Evolutionary conservation across 2,329 filamentous ascomycete genomes (phyloP), one percentile per base, ranked within the genome.

Genomic region (Alternaria tenuissima): DNA sequence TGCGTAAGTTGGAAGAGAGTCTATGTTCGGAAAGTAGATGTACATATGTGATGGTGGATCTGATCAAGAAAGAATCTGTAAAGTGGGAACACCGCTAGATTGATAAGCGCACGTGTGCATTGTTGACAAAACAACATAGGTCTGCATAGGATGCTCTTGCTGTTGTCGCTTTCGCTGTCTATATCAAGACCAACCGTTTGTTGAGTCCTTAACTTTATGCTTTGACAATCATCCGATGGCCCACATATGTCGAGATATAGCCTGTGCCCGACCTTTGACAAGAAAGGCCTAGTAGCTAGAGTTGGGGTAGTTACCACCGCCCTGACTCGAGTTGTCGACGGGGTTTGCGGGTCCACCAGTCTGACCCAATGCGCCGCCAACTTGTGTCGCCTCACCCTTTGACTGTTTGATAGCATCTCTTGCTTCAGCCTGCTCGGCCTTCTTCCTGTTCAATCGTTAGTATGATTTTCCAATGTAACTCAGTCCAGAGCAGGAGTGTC

Each of bases 361-460:
- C 72, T 83, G 81, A 2, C 81, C 82, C 53, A 81, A 62, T 4
- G 80, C 74, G 9, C 82, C 82, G 7, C 75, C 81, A 47, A 78
- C 78, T 68, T 77, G 76, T 5, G 77, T 73, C 20, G 76, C 65
- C 41, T 77, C 59, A 57, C 71, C 55, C 67, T 79, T 78, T 64
- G 80, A 61, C 61, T 76, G 66, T 70, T 83, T 75, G 34, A 81
- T 72, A 20, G 72, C 75, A 53, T 81, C 78, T 42, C 82, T 68
- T 24, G 75, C 68, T 16, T 76, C 78, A 8, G 78, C 75, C 67
- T 84, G 82, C 75, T 84, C 82, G 3, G 76, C 80, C 73, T 84
- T 84, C 74, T 84, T 84, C 72, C 81, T 80, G 38, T 44, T 38
- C 7, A 9, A 30, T 20, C 12, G 28, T 71, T 44, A 70, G 64